phyloP scores from a whole-genome alignment of 345 rosid species.

The Gossypium ekmanianum region DNA sequence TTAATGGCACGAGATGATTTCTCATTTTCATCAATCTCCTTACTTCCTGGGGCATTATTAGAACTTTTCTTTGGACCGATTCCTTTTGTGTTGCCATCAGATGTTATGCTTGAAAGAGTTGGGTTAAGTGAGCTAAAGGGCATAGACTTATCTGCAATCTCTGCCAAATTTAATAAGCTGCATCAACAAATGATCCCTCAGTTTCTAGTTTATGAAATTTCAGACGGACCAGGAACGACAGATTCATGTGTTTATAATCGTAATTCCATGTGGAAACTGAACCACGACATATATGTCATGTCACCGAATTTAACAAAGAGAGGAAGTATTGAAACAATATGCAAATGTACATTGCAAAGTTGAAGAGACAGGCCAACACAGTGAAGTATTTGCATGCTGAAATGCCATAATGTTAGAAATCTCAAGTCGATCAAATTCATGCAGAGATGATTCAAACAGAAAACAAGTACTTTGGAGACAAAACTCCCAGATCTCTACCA shows the following conservation, averaged over 20 bases:
- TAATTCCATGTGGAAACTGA: background rate
- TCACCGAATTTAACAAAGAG: background rate
- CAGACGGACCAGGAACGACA: background rate
- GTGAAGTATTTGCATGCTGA: background rate
- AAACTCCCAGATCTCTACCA: background rate
- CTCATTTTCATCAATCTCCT: background rate
- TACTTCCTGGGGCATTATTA: constrained; percentile 8
- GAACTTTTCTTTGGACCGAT: constrained; percentile 23
- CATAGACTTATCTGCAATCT: constrained; percentile 39
- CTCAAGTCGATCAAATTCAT: background rate
- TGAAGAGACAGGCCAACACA: background rate
- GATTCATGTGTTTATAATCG: background rate
- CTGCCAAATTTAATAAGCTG: constrained; percentile 73
- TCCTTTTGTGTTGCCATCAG: constrained; percentile 29
- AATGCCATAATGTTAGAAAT: background rate
- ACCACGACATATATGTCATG: too few species aligned
- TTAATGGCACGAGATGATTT: background rate
- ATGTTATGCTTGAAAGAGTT: constrained; percentile 21
- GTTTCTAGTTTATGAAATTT: constrained; percentile 25
- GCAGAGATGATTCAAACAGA: too few species aligned
- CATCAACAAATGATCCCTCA: constrained; percentile 45
- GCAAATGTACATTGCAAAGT: background rate
- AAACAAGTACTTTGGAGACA: background rate
- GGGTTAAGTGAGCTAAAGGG: constrained; percentile 17
- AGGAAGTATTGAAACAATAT: background rate